Evolutionary conservation across 805 yeast species (phyloP).

Genomic region (Blastobotrys americana): DNA sequence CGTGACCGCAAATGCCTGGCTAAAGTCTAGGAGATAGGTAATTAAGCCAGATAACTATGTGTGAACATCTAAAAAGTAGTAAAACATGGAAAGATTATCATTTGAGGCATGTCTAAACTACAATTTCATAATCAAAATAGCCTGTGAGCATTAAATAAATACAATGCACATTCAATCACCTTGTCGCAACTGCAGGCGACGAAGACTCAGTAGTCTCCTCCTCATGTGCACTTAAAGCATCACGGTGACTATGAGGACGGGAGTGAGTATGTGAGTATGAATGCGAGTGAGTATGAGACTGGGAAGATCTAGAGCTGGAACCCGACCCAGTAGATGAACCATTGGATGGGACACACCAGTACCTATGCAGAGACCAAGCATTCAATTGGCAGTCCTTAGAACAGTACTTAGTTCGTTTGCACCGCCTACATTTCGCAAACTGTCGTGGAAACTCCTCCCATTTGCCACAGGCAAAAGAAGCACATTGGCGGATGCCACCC

Average conservation of each 20-base stretch:
- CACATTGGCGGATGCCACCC: conserved; percentile 93
- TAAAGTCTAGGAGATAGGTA: conserved; percentile 12
- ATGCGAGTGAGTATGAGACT: background rate
- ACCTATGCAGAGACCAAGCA: conserved; percentile 90
- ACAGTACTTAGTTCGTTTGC: conserved; percentile 93
- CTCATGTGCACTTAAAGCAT: background rate
- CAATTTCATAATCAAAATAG: background rate
- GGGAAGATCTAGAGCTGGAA: background rate
- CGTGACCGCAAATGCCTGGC: conserved; percentile 16
- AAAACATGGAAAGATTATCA: too few species aligned
- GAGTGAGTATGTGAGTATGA: background rate
- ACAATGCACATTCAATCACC: background rate
- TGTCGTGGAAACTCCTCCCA: conserved; percentile 91
- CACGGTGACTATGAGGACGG: background rate
- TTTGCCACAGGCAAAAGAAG: conserved; percentile 83
- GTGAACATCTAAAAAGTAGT: too few species aligned
- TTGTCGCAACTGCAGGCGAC: background rate
- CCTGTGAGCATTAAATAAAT: background rate
- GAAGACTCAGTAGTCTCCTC: background rate
- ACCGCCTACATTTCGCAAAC: conserved; percentile 89
- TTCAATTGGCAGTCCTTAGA: conserved; percentile 83
- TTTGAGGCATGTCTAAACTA: too few species aligned
- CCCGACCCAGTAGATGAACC: background rate
- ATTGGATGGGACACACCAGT: conserved; percentile 58
- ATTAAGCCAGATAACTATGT: too few species aligned